Percentiles rank a stretch among this genome's conserved stretches.
Conservation (phyloP, 2,329 filamentous ascomycete genomes). For the Dactylellina drechsleri region DNA sequence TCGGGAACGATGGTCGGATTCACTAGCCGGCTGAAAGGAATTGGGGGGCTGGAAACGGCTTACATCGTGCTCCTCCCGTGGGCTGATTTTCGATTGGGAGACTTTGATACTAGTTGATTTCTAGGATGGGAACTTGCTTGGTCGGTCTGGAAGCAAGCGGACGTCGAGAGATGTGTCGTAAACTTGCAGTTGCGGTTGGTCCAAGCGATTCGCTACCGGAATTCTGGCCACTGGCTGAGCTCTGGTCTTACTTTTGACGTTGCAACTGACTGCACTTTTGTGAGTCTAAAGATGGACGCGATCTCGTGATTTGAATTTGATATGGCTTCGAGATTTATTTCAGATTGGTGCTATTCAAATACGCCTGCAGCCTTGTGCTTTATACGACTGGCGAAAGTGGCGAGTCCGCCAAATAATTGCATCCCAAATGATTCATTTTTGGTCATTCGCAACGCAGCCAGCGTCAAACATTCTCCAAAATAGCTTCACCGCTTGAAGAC, state of each 20-base stretch:
- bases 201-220: slow-evolving; percentile 49
- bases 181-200: slow-evolving; percentile 24
- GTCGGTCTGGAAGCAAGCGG: background rate
- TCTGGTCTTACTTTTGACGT: slow-evolving; percentile 5
- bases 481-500: slow-evolving; percentile 2
- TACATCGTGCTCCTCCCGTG: slow-evolving; percentile 25
- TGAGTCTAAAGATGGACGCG: background rate
- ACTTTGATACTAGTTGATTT: too few species aligned
- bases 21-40: slow-evolving; percentile 45
- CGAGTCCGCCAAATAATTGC: background rate
- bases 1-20: slow-evolving; percentile 36
- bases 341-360: slow-evolving; percentile 1
- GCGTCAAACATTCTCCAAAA: background rate
- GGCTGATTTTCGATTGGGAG: background rate
- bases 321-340: background rate
- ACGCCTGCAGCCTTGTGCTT: slow-evolving; percentile 15
- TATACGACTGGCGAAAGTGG: slow-evolving; percentile 33
- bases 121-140: too few species aligned
- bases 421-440: slow-evolving; percentile 43
- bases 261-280: slow-evolving; percentile 47
- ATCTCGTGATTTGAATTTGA: slow-evolving; percentile 21
- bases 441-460: slow-evolving; percentile 37
- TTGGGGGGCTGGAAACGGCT: slow-evolving; percentile 17
- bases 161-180: slow-evolving; percentile 23
- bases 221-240: slow-evolving; percentile 25